Base-by-base conservation (phyloP, 495 filamentous ascomycete species). In the Penicillium coffeae region DNA sequence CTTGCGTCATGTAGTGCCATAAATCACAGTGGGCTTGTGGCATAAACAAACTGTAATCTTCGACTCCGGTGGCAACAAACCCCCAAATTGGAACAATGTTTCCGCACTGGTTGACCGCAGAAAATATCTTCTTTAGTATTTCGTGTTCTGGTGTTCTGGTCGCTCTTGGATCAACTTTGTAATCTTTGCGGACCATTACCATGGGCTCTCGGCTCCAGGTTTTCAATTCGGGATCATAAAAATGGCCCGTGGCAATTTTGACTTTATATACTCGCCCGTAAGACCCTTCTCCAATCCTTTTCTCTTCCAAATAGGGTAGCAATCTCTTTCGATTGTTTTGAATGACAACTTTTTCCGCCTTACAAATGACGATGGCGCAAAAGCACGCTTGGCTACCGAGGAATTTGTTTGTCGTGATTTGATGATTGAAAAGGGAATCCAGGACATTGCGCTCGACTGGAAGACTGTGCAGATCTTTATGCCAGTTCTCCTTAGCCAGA, bases 11-110 rank as follows among this genome's bases (percentile, higher is more conserved):
- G 42, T 62, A 68, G 15, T 27, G 47, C 15, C 52, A 42, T 1
- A 70, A 55, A 32, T 70, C 67, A 49, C 58, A 65, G 30, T 65
- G 48, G 14, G 65, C 65, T 9, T 59, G 53, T 3, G 67, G 65
- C 67, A 70, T 70, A 30, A 70, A 68, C 27, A 70, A 42, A 39
- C 67, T 67, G 42, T 65, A 70, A n/a, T 42, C 58, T 2, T 18
- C 44, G 5, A 38, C 41, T 21, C 54, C 62, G n/a, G 61, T 53
- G 20, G 57, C 51, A 34, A 70, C 52, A 18, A 52, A 64, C 10
- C 65, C 65, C 12, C 54, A 62, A 22, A 56, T 67, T 38, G 66
- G 58, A 2, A 68, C 34, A 21, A 70, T 60, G 25, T 70, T 68
- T 2, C 60, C 41, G 30, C 57, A 68, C 21, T 38, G 47, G 3